A percentile compares a stretch with the other conserved stretches of the same genome.
These are phyloP conservation scores for Trichoderma gamsii DNA, from an alignment of 495 filamentous ascomycete genomes.

Conservation along the genomic window DNA sequence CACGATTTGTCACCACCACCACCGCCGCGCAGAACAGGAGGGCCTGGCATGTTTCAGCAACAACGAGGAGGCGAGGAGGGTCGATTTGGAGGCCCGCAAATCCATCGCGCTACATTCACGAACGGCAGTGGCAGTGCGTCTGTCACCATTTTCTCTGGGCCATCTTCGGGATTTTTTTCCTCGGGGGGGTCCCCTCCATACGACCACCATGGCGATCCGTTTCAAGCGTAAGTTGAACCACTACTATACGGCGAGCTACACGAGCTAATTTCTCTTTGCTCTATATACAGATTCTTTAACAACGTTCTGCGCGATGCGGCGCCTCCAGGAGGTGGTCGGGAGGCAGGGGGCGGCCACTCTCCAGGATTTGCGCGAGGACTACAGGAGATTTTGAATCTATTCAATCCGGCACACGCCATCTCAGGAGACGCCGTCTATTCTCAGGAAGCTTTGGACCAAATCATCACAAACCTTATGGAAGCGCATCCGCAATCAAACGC, in stretches of 20 bases:
- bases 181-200: neutral
- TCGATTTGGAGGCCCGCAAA: neutral
- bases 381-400: constrained; percentile 44
- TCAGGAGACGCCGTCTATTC: constrained; percentile 85
- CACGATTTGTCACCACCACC: constrained; percentile 23
- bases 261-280: neutral
- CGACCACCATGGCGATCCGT: constrained; percentile 22
- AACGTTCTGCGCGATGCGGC: constrained; percentile 5
- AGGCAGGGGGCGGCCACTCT: constrained; percentile 16
- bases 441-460: constrained; percentile 83
- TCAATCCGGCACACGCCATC: constrained; percentile 51
- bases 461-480: constrained; percentile 84
- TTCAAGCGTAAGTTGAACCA: constrained; percentile 24
- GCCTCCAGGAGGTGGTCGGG: constrained; percentile 13
- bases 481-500: constrained; percentile 67
- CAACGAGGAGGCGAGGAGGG: neutral
- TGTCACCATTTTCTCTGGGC: constrained; percentile 4
- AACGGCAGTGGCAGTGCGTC: constrained; percentile 8
- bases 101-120: constrained; percentile 3
- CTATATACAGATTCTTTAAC: constrained; percentile 2
- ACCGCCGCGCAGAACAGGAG: neutral
- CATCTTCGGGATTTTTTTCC: neutral
- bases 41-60: neutral
- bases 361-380: constrained; percentile 27
- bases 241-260: neutral